A percentile compares a stretch with the other conserved stretches of the same genome.
Evolutionary conservation across 2,329 filamentous ascomycete genomes (phyloP).

Genomic region (Fusarium goolgardi): DNA sequence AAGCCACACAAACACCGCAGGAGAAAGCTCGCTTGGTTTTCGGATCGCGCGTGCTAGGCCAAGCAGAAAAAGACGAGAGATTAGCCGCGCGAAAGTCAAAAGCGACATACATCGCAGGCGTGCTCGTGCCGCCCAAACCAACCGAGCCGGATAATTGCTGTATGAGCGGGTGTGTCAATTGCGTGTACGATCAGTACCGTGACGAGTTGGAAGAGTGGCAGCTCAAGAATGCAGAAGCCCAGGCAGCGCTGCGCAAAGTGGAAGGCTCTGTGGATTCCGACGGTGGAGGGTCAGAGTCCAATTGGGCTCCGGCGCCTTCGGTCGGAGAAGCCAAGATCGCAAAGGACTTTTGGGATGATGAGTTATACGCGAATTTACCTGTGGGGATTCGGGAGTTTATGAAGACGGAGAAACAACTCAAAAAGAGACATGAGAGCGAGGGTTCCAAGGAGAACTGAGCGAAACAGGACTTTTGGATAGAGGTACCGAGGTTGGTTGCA

Average conservation of each 20-base stretch:
- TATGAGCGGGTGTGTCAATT: constrained; percentile 98
- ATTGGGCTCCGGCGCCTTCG: constrained; percentile 61
- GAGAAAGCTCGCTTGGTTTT: constrained; percentile 78
- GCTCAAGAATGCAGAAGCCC: constrained; percentile 71
- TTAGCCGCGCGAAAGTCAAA: constrained; percentile 67
- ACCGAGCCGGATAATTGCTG: constrained; percentile 97
- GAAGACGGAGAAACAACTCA: constrained; percentile 93
- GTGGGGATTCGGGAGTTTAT: constrained; percentile 97
- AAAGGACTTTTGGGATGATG: constrained; percentile 69
- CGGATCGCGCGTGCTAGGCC: constrained; percentile 80
- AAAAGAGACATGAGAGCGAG: constrained; percentile 74
- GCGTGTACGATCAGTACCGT: constrained; percentile 91
- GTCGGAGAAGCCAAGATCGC: constrained; percentile 56
- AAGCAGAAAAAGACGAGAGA: constrained; percentile 73
- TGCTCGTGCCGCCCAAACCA: constrained; percentile 84
- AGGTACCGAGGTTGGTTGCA: not conserved
- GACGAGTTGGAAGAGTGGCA: constrained; percentile 96
- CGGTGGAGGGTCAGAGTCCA: constrained; percentile 77
- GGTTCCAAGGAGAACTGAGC: constrained; percentile 58
- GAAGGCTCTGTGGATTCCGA: constrained; percentile 79
- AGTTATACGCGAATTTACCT: constrained; percentile 82
- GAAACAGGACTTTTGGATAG: not conserved
- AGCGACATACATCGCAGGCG: constrained; percentile 77
- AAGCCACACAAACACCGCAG: constrained; percentile 56
- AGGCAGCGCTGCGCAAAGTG: constrained; percentile 59